Evolutionary conservation across 805 yeast genomes (phyloP).

Genomic region (Candida krabiensis): DNA sequence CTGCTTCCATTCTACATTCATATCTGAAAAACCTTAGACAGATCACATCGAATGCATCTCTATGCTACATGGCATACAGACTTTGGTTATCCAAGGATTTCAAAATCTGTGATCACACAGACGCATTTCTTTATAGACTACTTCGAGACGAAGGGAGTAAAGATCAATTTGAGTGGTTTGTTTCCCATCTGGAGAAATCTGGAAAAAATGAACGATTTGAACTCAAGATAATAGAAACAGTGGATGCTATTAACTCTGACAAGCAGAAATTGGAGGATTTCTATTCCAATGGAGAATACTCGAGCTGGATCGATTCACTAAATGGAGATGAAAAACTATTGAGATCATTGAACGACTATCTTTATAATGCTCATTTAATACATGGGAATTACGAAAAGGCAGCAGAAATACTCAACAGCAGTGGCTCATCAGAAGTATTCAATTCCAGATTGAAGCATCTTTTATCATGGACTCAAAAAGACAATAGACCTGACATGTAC

Average conservation of each 20-base stretch:
- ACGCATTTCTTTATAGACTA: slow-evolving; percentile 22
- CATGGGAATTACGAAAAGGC: slow-evolving; percentile 14
- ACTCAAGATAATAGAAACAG: slow-evolving; percentile 16
- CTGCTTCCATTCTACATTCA: slow-evolving; percentile 18
- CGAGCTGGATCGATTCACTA: slow-evolving; percentile 14
- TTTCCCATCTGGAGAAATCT: slow-evolving; percentile 10
- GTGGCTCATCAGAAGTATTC: slow-evolving; percentile 9
- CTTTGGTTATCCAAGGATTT: slow-evolving; percentile 26
- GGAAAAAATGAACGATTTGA: slow-evolving; percentile 16
- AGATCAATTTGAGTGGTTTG: slow-evolving; percentile 27
- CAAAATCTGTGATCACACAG: slow-evolving; percentile 19
- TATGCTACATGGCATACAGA: slow-evolving; percentile 26
- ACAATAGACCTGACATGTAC: slow-evolving; percentile 22
- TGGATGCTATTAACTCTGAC: slow-evolving; percentile 3
- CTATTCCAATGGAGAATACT: slow-evolving; percentile 12
- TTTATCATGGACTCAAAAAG: slow-evolving; percentile 15
- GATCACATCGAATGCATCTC: slow-evolving; percentile 20
- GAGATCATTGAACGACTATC: slow-evolving; percentile 7
- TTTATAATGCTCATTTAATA: slow-evolving; percentile 21
- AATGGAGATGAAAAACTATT: slow-evolving; percentile 8
- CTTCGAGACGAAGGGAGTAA: slow-evolving; percentile 17
- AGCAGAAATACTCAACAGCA: slow-evolving; percentile 7
- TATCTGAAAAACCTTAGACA: slow-evolving; percentile 22
- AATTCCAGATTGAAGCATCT: slow-evolving; percentile 12
- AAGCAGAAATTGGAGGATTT: slow-evolving; percentile 14